Conservation (phyloP, 768 basidiomycete genomes). For the Mycena crocata region DNA sequence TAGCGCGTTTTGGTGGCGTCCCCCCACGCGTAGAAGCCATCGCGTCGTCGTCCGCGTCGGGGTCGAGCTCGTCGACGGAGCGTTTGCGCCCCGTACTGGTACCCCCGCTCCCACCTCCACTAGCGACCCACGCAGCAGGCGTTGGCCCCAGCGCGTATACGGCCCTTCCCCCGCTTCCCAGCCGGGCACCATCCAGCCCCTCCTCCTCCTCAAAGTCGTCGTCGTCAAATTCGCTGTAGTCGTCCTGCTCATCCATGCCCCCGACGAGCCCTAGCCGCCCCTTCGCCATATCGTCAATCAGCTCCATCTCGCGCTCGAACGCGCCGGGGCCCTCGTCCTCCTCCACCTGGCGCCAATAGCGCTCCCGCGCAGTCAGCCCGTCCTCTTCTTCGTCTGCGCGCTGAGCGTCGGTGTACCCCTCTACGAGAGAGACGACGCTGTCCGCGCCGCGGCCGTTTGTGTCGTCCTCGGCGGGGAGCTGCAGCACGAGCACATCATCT, state of each 20-base stretch:
- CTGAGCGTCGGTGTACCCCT: conserved; percentile 18
- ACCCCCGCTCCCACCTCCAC: no score
- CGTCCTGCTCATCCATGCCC: background rate
- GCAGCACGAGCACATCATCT: conserved; percentile 18
- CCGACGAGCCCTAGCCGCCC: conserved; percentile 10
- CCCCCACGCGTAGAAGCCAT: conserved; percentile 34
- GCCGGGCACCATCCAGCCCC: no score
- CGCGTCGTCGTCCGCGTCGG: conserved; percentile 43
- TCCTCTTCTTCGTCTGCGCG: background rate
- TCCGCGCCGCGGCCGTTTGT: conserved; percentile 15
- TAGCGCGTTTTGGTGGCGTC: conserved; percentile 43
- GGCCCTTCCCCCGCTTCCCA: no score
- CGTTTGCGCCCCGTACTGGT: conserved; percentile 38
- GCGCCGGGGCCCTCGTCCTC: conserved; percentile 47
- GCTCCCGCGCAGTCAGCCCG: conserved; percentile 33
- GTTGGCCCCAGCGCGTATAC: background rate
- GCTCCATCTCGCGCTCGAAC: conserved; percentile 31
- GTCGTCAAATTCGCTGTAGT: background rate
- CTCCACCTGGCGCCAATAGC: conserved; percentile 45
- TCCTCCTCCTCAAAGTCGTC: conserved; percentile 15
- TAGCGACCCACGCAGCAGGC: background rate
- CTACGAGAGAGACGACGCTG: conserved; percentile 27
- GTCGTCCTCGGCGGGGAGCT: conserved; percentile 27
- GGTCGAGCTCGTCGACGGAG: conserved; percentile 47
- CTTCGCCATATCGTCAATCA: conserved; percentile 24